Evolutionary conservation across 768 basidiomycete genomes (phyloP), one percentile per base, ranked within the genome.

Genomic region (Collybia sordida): DNA sequence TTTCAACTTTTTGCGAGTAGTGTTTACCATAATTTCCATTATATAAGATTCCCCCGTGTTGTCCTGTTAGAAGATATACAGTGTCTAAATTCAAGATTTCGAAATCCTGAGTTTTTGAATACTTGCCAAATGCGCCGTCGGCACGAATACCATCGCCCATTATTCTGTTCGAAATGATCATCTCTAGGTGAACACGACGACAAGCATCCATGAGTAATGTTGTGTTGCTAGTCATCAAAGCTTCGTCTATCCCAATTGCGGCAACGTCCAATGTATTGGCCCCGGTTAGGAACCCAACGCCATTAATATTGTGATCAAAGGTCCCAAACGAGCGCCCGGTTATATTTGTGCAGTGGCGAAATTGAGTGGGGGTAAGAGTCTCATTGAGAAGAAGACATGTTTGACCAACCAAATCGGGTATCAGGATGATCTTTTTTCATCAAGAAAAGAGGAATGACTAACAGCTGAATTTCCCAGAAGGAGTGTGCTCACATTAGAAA

Each of bases 181-280:
- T 64, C 52, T 86, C 82, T 3, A 59, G 53, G 55, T 87, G 83
- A 28, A 85, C 70, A 37, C 74, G 65, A 15, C 64, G 57, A 62
- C 76, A 84, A 3, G 82, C 77, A 54, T 80, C 76, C 0, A 63
- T 62, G 38, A 85, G 59, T 14, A 81, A 56, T 1, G 77, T 70
- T n/a, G 56, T 57, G 57, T 85, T 80, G 45, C 37, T 50, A 36
- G 64, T 70, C 52, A 76, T 67, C 50, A 70, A 71, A 28, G 55
- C 77, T 59, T 59, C 68, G 60, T 83, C 80, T 14, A 85, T 79
- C 9, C 82, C 81, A 40, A 85, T 78, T 56, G 76, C 79, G 15
- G 83, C 82, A 25, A 88, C 74, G 59, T 88, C 85, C 42, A 87
- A 64, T 2, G 75, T 73, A 55, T 88, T 87, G 5, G 86, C 85